Conservation (phyloP, 345 rosid genomes). For the Citrus mangshanensis region DNA sequence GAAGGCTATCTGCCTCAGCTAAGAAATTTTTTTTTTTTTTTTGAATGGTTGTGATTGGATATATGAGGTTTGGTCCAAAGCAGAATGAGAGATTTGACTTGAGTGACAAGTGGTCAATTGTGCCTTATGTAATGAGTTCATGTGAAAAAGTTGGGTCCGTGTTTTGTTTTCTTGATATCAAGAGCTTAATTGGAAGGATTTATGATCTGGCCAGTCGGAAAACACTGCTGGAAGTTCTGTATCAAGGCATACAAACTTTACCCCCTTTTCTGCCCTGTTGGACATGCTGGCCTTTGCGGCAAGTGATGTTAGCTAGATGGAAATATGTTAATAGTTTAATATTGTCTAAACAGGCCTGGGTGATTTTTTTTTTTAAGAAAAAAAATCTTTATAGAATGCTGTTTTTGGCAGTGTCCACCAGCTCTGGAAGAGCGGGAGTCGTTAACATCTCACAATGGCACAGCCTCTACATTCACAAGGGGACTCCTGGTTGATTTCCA, state of each 20-base stretch:
- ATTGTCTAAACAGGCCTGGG: background rate
- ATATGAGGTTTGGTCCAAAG: background rate
- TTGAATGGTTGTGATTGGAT: background rate
- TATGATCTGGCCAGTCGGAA: background rate
- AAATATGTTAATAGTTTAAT: background rate
- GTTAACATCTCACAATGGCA: conserved; percentile 38
- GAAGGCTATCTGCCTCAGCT: background rate
- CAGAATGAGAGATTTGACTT: background rate
- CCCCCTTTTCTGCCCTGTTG: background rate
- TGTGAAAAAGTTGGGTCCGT: background rate
- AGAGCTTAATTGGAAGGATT: background rate
- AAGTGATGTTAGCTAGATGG: background rate
- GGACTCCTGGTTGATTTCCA: conserved; percentile 60
- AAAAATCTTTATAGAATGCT: conserved; percentile 3
- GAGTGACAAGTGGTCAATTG: background rate
- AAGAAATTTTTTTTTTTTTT: background rate
- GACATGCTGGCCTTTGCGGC: background rate
- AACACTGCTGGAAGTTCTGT: background rate
- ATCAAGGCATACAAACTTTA: background rate
- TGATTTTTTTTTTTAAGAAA: background rate
- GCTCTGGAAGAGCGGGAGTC: conserved; percentile 47
- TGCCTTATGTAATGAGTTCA: background rate
- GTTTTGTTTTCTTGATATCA: background rate
- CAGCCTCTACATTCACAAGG: conserved; percentile 42
- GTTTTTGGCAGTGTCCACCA: conserved; percentile 54